Conservation (phyloP, 352 stramenopile genomes). For the Hyaloperonospora brassicae region DNA sequence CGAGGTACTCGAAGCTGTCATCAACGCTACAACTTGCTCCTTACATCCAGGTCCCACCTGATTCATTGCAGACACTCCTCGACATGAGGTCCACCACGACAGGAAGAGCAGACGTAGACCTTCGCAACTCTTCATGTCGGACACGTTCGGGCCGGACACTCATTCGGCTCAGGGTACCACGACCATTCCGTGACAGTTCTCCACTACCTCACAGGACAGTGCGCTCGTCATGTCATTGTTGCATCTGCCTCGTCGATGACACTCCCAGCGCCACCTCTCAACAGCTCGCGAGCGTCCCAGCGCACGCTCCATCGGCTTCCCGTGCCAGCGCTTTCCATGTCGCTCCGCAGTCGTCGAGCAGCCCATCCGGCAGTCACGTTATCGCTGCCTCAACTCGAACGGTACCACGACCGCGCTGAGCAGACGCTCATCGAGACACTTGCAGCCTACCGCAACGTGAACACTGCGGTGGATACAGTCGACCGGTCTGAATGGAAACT, state of each 20-base stretch:
- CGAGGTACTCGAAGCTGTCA: too few species aligned
- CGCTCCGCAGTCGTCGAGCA: constrained; percentile 17
- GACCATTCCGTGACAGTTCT: too few species aligned
- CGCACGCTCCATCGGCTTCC: constrained; percentile 11
- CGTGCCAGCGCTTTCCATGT: constrained; percentile 24
- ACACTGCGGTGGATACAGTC: constrained; percentile 6
- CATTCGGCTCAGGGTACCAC: too few species aligned
- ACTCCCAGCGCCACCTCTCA: constrained; percentile 7
- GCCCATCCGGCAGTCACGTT: constrained; percentile 16
- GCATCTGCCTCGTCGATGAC: constrained; percentile 19
- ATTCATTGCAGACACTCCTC: too few species aligned
- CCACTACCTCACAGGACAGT: background rate
- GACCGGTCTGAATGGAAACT: constrained; percentile 32
- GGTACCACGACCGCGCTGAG: constrained; percentile 31
- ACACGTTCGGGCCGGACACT: too few species aligned
- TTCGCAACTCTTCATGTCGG: too few species aligned
- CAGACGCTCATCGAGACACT: constrained; percentile 30
- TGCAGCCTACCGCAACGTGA: constrained; percentile 20
- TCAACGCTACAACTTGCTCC: too few species aligned
- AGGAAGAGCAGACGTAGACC: too few species aligned
- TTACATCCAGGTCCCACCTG: too few species aligned
- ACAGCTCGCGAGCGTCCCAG: constrained; percentile 18
- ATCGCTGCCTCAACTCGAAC: constrained; percentile 27
- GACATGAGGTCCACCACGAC: too few species aligned
- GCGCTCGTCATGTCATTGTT: constrained; percentile 13